Base-by-base conservation (phyloP, 2,329 filamentous ascomycete genomes). In the Malbranchea zuffiana region DNA sequence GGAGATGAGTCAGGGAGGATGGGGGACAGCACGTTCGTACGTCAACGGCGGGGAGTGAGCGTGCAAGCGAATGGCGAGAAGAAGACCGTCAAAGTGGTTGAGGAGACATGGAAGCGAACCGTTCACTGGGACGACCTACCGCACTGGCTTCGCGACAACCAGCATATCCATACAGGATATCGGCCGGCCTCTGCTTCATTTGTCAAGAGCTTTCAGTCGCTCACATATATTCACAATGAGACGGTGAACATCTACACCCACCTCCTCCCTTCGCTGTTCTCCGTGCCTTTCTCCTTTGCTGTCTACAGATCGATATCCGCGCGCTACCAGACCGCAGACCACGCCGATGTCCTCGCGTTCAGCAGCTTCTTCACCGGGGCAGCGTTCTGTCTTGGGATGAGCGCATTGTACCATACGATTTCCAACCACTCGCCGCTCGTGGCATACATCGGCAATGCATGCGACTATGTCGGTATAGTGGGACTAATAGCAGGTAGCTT, bases 391-490 rank as follows among this genome's bases (percentile, higher is more conserved):
- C 64, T 90, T 35, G 79, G 80, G 15, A 83, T 87, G 78, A 86
- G 80, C 48, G 81, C 85, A 4, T 82, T 80, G 2, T 98, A 78
- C 55, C 90, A 98, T 56, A 73, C 82, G 2, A 72, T 95, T 32
- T 76, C 71, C 15, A 94, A 95, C 47, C 90, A 98, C 59, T 90
- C 82, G 12, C 74, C 76, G 24, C 61, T 62, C 1, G 83, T 95
- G 10, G 78, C 81, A 2, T 78, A 74, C 44, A 82, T 85, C 67
- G 87, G 87, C 7, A 96, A 96, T 57, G 84, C 93, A 58, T 65
- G 96, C 39, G 90, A 98, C 56, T 96, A 98, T 56, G 75, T 88
- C 4, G 90, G 90, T 5, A 98, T 98, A 49, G 83, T 96, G 19
- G 75, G 79, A 32, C 65, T 98, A 47, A 96, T 96, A 41, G 82